These are phyloP conservation scores for Aspergillus homomorphus DNA, from an alignment of 495 filamentous ascomycete species.

Conservation along the genomic window DNA sequence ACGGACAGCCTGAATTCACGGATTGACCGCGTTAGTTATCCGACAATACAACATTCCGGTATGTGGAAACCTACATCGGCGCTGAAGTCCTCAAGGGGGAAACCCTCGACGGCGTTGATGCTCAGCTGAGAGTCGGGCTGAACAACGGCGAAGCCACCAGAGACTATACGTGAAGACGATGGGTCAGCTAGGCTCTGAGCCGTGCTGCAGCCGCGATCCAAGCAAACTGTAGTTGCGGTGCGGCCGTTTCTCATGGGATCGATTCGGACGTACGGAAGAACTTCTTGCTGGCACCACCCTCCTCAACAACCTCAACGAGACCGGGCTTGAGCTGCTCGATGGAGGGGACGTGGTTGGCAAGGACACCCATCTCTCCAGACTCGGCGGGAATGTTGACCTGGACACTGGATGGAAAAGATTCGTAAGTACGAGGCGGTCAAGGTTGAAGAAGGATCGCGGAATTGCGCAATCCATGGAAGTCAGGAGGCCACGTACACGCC, in stretches of 20 bases:
- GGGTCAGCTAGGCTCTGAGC: slow-evolving; percentile 22
- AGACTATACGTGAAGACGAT: slow-evolving; percentile 55
- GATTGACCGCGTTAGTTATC: slow-evolving; percentile 14
- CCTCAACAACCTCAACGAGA: slow-evolving; percentile 92
- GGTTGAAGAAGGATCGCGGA: slow-evolving; percentile 13
- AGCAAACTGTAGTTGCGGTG: slow-evolving; percentile 9
- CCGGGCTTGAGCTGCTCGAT: slow-evolving; percentile 99
- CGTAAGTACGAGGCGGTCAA: slow-evolving; percentile 33
- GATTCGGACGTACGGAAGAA: slow-evolving; percentile 82
- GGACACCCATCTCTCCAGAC: slow-evolving; percentile 98
- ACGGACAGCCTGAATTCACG: slow-evolving; percentile 32
- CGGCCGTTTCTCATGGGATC: slow-evolving; percentile 7
- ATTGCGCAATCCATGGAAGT: slow-evolving; percentile 2
- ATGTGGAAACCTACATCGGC: slow-evolving; percentile 54
- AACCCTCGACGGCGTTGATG: slow-evolving; percentile 97
- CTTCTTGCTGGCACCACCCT: slow-evolving; percentile 88
- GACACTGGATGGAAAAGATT: slow-evolving; percentile 56
- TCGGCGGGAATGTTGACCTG: slow-evolving; percentile 99
- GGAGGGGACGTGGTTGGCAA: slow-evolving; percentile 97
- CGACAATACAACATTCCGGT: neutral
- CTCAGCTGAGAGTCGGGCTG: slow-evolving; percentile 92
- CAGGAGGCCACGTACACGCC: slow-evolving; percentile 61
- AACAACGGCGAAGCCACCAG: slow-evolving; percentile 94
- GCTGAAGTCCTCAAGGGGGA: slow-evolving; percentile 92
- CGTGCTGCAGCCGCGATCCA: neutral